Evolutionary conservation across 805 yeast genomes (phyloP).

Genomic region (Kazachstania martiniae): DNA sequence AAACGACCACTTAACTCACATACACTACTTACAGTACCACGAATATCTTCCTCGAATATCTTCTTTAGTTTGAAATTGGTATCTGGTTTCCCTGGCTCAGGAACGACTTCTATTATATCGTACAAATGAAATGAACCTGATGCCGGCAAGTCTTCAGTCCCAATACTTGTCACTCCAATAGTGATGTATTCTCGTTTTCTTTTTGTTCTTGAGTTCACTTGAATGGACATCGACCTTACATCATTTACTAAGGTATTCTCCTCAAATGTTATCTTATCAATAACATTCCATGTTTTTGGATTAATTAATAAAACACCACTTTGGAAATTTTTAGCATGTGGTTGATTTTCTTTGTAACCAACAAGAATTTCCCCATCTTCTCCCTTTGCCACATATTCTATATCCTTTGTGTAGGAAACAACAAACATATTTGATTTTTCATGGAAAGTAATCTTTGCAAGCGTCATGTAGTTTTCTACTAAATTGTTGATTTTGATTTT

Average conservation of each 20-base stretch:
- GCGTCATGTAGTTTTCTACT: constrained; percentile 31
- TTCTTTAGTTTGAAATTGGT: constrained; percentile 69
- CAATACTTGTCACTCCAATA: constrained; percentile 64
- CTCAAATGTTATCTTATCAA: constrained; percentile 56
- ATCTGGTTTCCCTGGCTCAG: constrained; percentile 82
- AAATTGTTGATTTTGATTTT: constrained; percentile 36
- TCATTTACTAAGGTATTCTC: constrained; percentile 50
- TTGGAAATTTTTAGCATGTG: constrained; percentile 45
- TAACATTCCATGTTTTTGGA: constrained; percentile 64
- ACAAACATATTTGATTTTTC: constrained; percentile 51
- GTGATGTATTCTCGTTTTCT: constrained; percentile 56
- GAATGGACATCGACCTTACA: constrained; percentile 26
- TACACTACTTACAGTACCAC: constrained; percentile 74
- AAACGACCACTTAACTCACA: constrained; percentile 78
- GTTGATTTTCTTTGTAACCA: constrained; percentile 38
- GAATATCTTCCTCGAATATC: constrained; percentile 58
- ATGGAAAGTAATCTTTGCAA: constrained; percentile 61
- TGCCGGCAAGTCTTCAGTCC: constrained; percentile 73
- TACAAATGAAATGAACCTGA: constrained; percentile 66
- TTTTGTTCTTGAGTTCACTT: constrained; percentile 30
- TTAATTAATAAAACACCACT: constrained; percentile 58
- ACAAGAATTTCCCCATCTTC: constrained; percentile 57
- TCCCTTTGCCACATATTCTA: constrained; percentile 55
- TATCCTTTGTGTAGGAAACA: constrained; percentile 46
- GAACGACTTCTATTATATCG: constrained; percentile 74